Percentiles rank a stretch among this genome's conserved stretches.
Conservation (phyloP, 2,329 filamentous ascomycete genomes). For the Fusarium succisae region DNA sequence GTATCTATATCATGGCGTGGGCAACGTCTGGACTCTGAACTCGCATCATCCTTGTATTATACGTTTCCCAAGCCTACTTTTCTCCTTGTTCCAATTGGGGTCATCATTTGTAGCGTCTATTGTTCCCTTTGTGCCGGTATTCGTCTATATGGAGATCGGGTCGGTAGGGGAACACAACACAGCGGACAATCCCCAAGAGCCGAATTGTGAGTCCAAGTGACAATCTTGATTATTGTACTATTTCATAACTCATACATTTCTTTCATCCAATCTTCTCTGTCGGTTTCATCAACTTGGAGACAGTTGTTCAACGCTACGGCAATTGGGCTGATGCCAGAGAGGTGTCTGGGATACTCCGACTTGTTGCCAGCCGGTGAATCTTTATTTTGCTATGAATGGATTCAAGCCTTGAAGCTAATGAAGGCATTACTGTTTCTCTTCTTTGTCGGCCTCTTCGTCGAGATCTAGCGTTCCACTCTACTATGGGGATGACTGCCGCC, state of each 20-base stretch:
- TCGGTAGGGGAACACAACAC: neutral
- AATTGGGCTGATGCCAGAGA: neutral
- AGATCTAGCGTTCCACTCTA: neutral
- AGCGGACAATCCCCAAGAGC: neutral
- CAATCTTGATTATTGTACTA: rapidly evolving
- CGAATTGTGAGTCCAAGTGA: neutral
- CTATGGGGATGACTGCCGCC: too few species aligned
- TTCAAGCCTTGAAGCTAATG: rapidly evolving
- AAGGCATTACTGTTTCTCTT: rapidly evolving
- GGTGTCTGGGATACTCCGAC: rapidly evolving
- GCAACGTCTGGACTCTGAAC: neutral
- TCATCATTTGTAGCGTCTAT: rapidly evolving
- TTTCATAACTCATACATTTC: rapidly evolving
- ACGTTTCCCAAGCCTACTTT: rapidly evolving
- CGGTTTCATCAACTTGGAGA: rapidly evolving
- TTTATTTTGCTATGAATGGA: rapidly evolving
- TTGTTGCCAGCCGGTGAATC: neutral
- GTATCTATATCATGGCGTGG: neutral
- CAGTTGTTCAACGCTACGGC: neutral
- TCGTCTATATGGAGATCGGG: too few species aligned
- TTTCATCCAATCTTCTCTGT: rapidly evolving
- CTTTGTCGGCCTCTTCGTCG: neutral
- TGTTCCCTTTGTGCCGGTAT: rapidly evolving
- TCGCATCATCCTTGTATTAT: rapidly evolving
- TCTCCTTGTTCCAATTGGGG: neutral